Percentiles rank a stretch among this genome's conserved stretches.
Conservation (phyloP, 2,329 filamentous ascomycete species). For the Diaporthe ampelina region DNA sequence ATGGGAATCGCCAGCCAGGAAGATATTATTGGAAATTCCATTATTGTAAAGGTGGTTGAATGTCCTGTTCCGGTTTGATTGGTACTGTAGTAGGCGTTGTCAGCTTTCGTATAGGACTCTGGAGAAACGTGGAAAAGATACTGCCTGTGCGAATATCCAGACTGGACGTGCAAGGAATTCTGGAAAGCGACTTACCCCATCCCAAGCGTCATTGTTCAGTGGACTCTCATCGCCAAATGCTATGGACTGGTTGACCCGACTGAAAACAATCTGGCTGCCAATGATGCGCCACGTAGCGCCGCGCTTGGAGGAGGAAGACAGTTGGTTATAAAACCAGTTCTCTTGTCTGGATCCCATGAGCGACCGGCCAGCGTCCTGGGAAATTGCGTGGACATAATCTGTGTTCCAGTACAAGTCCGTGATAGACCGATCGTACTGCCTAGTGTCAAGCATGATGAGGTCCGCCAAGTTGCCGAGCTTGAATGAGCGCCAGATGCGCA, state of each 20-base stretch:
- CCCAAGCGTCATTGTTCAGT: constrained; percentile 66
- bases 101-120: background rate
- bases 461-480: constrained; percentile 76
- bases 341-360: constrained; percentile 82
- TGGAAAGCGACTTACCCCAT: constrained; percentile 43
- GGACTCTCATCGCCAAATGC: constrained; percentile 51
- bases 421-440: constrained; percentile 77
- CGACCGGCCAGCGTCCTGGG: constrained; percentile 75
- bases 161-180: background rate
- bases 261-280: constrained; percentile 79
- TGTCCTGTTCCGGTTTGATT: constrained; percentile 79
- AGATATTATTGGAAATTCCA: constrained; percentile 79
- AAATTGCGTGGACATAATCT: constrained; percentile 73
- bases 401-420: constrained; percentile 71
- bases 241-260: constrained; percentile 52
- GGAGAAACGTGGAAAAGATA: constrained; percentile 38
- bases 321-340: constrained; percentile 77
- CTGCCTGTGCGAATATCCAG: background rate
- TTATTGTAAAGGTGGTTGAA: constrained; percentile 76
- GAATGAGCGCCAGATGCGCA: constrained; percentile 78
- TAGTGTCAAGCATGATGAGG: constrained; percentile 77
- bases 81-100: constrained; percentile 57
- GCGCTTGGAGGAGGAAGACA: constrained; percentile 71
- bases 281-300: constrained; percentile 79
- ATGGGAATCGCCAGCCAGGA: constrained; percentile 80